Base-by-base conservation (phyloP, 768 basidiomycete species). In the Russula sp. region DNA sequence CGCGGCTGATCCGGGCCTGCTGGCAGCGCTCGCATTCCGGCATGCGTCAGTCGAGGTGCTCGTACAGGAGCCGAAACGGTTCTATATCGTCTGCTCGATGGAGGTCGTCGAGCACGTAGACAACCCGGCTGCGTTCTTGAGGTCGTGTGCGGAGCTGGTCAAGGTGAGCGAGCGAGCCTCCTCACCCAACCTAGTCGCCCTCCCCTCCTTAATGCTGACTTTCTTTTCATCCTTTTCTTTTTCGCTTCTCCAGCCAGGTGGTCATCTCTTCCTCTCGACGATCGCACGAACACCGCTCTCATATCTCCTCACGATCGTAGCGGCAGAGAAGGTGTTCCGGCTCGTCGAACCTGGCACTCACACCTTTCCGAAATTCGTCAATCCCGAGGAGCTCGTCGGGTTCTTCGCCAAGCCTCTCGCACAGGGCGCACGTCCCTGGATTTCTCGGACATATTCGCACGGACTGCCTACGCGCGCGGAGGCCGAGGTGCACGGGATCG, bases 41-140 rank as follows among this genome's bases (percentile, higher is more conserved):
- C 85, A 91, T 69, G 79, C 83, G 0, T 79, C 89, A 0, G 92
- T 88, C 0, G 94, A 98, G 71, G 79, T 79, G 0, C 80, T 99
- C 4, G 75, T 91, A 34, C 71, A 79, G 13, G 84, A 85, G 5
- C 72, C 81, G 14, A 80, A 79, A 68, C 83, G 83, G 56, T 98
- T 88, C 71, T 95, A 98, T 72, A 82, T 94, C 20, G 94, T 99
- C 14, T 97, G 94, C 72, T 90, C 94, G 10, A 92, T 98, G 92
- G 97, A 99, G 74, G 96, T 99, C 9, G 72, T 99, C 35, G 97
- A 99, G 76, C 97, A 99, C 71, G 97, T 99, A 55, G 91, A 97
- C 71, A 88, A 96, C 70, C 95, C 97, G 1, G 79, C 84, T 6
- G 79, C 81, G 7, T 99, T 99, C 73, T 80, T 99, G 54, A 78